phyloP scores from a whole-genome alignment of 805 yeast genomes.

The Suhomyces canberraensis region DNA sequence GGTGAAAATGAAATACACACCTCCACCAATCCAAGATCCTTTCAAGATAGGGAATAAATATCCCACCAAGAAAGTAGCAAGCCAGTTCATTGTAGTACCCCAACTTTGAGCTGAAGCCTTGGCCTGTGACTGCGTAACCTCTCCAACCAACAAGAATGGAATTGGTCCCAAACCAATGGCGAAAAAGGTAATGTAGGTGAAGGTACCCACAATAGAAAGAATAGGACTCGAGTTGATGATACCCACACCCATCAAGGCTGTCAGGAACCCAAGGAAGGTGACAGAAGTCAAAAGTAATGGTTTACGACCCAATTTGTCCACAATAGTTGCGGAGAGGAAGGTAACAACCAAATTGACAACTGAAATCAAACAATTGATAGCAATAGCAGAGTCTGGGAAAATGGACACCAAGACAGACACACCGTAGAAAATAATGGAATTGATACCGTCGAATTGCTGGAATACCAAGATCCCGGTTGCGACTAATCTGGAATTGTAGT shows the following conservation, averaged over 20 bases:
- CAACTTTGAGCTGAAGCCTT: slow-evolving; percentile 87
- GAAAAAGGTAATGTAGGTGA: slow-evolving; percentile 75
- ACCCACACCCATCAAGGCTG: slow-evolving; percentile 65
- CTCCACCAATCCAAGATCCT: slow-evolving; percentile 61
- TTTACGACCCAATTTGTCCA: slow-evolving; percentile 76
- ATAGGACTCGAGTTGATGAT: slow-evolving; percentile 47
- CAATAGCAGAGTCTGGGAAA: slow-evolving; percentile 68
- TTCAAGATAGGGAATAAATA: slow-evolving; percentile 74
- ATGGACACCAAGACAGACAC: slow-evolving; percentile 73
- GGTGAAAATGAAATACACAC: slow-evolving; percentile 73
- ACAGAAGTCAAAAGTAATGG: slow-evolving; percentile 69
- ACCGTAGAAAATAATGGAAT: slow-evolving; percentile 90
- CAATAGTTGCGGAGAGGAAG: slow-evolving; percentile 63
- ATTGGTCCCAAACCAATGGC: slow-evolving; percentile 95
- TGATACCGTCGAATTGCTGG: slow-evolving; percentile 92
- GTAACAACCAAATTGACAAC: slow-evolving; percentile 73
- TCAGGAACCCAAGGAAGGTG: slow-evolving; percentile 60
- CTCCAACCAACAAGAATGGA: slow-evolving; percentile 85
- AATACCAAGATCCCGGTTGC: slow-evolving; percentile 73
- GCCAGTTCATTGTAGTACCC: slow-evolving; percentile 90
- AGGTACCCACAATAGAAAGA: slow-evolving; percentile 60
- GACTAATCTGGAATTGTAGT: slow-evolving; percentile 55
- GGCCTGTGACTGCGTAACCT: slow-evolving; percentile 79
- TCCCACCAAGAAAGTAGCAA: slow-evolving; percentile 81
- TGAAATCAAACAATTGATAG: slow-evolving; percentile 75